Evolutionary conservation across 2,329 filamentous ascomycete genomes (phyloP).

Genomic region (Bertia moriformis): DNA sequence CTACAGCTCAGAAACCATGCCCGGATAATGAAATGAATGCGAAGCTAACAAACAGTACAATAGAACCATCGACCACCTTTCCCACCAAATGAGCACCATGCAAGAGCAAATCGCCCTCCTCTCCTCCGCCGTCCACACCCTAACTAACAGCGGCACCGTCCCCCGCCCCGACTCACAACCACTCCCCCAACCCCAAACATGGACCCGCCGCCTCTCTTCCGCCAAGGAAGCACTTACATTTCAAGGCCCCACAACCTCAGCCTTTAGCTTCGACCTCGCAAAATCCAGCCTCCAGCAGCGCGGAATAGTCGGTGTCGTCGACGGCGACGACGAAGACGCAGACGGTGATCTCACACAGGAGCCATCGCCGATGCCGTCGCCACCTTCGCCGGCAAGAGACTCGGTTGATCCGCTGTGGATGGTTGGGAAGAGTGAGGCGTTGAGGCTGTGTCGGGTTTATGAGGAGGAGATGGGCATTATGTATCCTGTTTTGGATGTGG

Average conservation of each 20-base stretch:
- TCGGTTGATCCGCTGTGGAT: slow-evolving; percentile 44
- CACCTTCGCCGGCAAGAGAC: background rate
- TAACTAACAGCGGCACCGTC: background rate
- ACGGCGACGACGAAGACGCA: slow-evolving; percentile 8
- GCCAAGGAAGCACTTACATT: slow-evolving; percentile 18
- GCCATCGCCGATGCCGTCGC: background rate
- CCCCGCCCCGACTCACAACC: no score
- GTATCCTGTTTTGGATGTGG: slow-evolving; percentile 53
- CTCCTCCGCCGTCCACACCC: background rate
- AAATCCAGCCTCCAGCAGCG: slow-evolving; percentile 18
- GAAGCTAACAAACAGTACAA: background rate
- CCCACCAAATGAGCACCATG: background rate
- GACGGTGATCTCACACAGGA: slow-evolving; percentile 3
- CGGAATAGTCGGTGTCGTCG: slow-evolving; percentile 14
- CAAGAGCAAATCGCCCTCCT: background rate
- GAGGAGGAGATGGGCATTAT: slow-evolving; percentile 58
- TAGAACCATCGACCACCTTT: background rate
- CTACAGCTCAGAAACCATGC: no score
- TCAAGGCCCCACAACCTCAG: slow-evolving; percentile 18
- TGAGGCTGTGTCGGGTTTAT: slow-evolving; percentile 45
- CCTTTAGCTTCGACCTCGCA: slow-evolving; percentile 18
- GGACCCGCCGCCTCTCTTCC: no score
- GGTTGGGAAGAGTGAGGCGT: slow-evolving; percentile 45
- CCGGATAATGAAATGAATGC: background rate
- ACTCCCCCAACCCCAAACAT: no score